Evolutionary conservation across 345 rosid species (phyloP).

Genomic region (Sisymbrium irio): DNA sequence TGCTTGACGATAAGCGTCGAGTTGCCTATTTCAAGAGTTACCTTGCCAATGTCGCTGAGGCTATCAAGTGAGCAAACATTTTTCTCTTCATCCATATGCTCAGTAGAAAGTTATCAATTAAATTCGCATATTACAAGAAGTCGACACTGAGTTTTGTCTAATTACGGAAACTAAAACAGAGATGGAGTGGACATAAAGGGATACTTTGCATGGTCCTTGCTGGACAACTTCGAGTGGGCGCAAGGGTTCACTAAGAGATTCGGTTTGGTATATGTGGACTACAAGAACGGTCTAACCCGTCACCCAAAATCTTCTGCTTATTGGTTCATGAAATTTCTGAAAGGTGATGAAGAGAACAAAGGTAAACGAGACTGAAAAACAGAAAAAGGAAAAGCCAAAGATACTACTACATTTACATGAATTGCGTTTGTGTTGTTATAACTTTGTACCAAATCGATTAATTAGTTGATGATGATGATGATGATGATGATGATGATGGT

Average conservation of each 20-base stretch:
- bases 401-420: neutral
- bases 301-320: conserved; percentile 87
- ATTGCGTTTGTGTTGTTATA: conserved; percentile 8
- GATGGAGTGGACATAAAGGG: conserved; percentile 89
- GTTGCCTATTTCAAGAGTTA: conserved; percentile 63
- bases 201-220: conserved; percentile 88
- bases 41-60: conserved; percentile 65
- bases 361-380: conserved; percentile 41
- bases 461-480: neutral
- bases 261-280: conserved; percentile 81
- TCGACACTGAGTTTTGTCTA: neutral
- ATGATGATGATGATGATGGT: no score
- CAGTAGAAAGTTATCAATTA: neutral
- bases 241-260: conserved; percentile 92
- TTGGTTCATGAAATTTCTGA: conserved; percentile 78
- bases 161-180: conserved; percentile 36
- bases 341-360: conserved; percentile 45
- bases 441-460: conserved; percentile 20
- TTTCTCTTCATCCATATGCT: neutral
- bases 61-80: conserved; percentile 53
- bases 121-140: neutral
- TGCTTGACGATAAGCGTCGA: conserved; percentile 84
- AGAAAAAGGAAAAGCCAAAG: neutral
- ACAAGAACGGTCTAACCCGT: conserved; percentile 71
- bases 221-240: conserved; percentile 94